Evolutionary conservation across 2,329 filamentous ascomycete species (phyloP).

Genomic region (Fusarium drepaniforme): DNA sequence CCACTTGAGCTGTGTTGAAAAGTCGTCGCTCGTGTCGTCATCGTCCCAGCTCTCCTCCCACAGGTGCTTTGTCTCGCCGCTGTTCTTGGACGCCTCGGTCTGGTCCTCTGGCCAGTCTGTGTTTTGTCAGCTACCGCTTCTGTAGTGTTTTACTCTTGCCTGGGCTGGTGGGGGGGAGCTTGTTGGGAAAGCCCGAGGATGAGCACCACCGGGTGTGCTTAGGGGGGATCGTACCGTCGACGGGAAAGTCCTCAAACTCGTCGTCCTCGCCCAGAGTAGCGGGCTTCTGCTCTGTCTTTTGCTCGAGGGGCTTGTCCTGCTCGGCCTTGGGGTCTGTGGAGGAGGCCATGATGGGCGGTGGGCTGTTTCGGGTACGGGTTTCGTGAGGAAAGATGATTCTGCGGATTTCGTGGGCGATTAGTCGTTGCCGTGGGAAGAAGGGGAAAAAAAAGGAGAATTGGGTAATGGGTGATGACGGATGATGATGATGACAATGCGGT

Average conservation of each 20-base stretch:
- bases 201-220: neutral
- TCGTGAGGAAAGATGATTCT: neutral
- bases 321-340: conserved; percentile 44
- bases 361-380: neutral
- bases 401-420: neutral
- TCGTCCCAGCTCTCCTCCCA: conserved; percentile 99
- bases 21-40: conserved; percentile 96
- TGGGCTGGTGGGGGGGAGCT: neutral
- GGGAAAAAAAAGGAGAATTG: neutral
- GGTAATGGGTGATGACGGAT: neutral
- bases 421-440: neutral
- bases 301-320: conserved; percentile 41
- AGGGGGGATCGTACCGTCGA: conserved; percentile 76
- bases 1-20: conserved; percentile 93
- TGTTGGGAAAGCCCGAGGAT: neutral
- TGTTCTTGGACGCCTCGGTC: conserved; percentile 81
- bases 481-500: conserved; percentile 15
- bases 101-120: conserved; percentile 94
- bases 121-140: neutral
- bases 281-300: conserved; percentile 51
- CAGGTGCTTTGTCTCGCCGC: conserved; percentile 79
- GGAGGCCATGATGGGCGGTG: conserved; percentile 35
- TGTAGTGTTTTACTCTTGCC: neutral
- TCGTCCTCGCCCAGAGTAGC: conserved; percentile 93
- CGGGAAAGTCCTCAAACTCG: conserved; percentile 98